Base-by-base conservation (phyloP, 2,329 filamentous ascomycete species). In the Rosellinia necatrix region DNA sequence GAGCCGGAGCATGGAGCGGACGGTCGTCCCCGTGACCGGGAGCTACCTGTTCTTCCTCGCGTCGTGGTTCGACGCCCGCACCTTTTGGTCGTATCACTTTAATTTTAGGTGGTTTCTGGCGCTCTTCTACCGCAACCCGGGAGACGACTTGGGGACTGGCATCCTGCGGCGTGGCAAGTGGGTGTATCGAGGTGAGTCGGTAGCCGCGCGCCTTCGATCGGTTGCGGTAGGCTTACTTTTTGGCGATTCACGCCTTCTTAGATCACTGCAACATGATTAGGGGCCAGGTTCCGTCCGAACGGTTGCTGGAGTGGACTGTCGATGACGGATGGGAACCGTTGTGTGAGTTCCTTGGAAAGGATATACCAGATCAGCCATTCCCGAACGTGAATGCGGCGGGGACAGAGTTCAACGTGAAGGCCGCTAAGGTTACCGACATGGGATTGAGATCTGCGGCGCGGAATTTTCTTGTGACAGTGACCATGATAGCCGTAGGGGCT, bases 191-290 rank as follows among this genome's bases (percentile, higher is more conserved):
- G 65, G 67, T 69, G 47, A 56, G 66, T 54, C 12, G 1, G 44
- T 4, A 35, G n/a, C 15, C 9, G 22, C 12, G 5, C 9, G 2
- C 15, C 49, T 3, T 27, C 13, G 35, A 21, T 30, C 29, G n/a
- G 21, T 47, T 6, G 24, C 17, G 13, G 6, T 27, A 37, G 32
- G 17, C 46, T 56, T n/a, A 51, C 34, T 27, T 3, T 42, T 1
- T 21, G 17, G 48, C 13, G 3, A 27, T 40, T 48, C 15, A 9
- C 3, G 17, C 13, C 15, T n/a, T 19, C 13, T 10, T 8, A 71
- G 71, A 72, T 42, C 71, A 73, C 56, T 65, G 61, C 43, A 64
- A 63, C 57, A 71, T 72, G 70, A 65, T 75, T 17, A 13, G 69
- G 7, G 68, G 68, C 10, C 53, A 73, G 4, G 70, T 74, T 10